Conservation (phyloP, 75 land plant species). For the Picea glauca region DNA sequence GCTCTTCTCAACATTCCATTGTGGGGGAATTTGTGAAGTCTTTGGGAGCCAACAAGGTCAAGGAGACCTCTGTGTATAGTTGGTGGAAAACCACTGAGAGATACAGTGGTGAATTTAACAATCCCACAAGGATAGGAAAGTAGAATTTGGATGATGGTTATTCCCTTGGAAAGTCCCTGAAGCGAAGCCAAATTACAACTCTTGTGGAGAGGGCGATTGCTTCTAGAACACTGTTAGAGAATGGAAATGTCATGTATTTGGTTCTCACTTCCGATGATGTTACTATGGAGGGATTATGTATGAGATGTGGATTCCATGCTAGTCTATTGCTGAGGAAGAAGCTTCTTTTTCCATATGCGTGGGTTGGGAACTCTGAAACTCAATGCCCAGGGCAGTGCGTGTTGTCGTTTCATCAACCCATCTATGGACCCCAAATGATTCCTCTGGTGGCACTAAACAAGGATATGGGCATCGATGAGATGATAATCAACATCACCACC, state of each 20-base stretch:
- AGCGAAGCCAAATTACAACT: slow-evolving; percentile 4
- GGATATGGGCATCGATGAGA: no score
- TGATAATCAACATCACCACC: no score
- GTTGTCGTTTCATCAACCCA: no score
- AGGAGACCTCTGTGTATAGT: background rate
- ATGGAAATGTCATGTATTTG: no score
- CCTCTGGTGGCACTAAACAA: no score
- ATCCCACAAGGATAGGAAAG: slow-evolving; percentile 8
- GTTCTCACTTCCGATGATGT: no score
- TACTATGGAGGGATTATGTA: slow-evolving; percentile 60
- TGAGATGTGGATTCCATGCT: background rate
- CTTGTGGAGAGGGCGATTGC: background rate
- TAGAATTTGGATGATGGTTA: slow-evolving; percentile 14
- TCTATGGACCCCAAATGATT: no score
- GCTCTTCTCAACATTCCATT: slow-evolving; percentile 40
- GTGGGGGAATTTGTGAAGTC: slow-evolving; percentile 55
- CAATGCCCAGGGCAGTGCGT: no score
- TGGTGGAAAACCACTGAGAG: slow-evolving; percentile 16
- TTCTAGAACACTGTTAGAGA: no score
- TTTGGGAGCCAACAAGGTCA: slow-evolving; percentile 5
- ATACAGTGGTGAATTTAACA: background rate
- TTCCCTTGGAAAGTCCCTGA: slow-evolving; percentile 18
- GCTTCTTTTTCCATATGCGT: no score
- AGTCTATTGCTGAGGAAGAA: no score
- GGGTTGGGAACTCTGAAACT: no score